Base-by-base conservation (phyloP, 108 stramenopile species). In the Cyclotella sp. region DNA sequence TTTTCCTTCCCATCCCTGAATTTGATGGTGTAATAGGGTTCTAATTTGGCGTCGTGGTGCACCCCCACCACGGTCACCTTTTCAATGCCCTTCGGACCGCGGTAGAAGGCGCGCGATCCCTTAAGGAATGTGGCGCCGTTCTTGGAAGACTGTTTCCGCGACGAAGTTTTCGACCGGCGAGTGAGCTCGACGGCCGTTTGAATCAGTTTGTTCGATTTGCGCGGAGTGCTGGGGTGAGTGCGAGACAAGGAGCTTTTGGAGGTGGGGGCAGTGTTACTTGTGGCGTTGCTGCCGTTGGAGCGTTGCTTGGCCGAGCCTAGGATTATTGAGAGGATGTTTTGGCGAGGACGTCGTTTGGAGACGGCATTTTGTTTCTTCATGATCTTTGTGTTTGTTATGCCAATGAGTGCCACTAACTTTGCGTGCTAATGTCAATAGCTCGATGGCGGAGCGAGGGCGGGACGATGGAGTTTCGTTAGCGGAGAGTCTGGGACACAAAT, bases 1-100 rank as follows among this genome's bases (percentile, higher is more conserved):
- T 86, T 86, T 79, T 86, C 85, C 60, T 69, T 79, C 60, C 85
- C 85, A 54, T 83, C 82, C 15, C 67, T 51, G 40, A 86, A 53
- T 40, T 61, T 43, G 46, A 86, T 84, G 15, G 85, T 84, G 42
- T 84, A 86, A 64, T 86, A 86, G 19, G 85, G 83, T 34, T 76
- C 85, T 46, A 86, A 21, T 40, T 82, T 77, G 42, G 75, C 75
- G 72, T 86, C 85, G 60, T 77, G 76, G 72, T 86, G 85, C 34
- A 82, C 63, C 26, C 75, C 82, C 51, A 76, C 73, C 15, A 81
- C 57, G 24, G 80, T 81, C 13, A 81, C 80, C 63, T 81, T 81
- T 26, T 45, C 63, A 21, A 81, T 75, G 16, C 80, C 80, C 63
- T 64, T 81, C 16, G 73, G 26, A 8, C 68, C 61, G 14, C 73